Conservation (phyloP, 345 rosid species). For the Chamaenerion angustifolium region DNA sequence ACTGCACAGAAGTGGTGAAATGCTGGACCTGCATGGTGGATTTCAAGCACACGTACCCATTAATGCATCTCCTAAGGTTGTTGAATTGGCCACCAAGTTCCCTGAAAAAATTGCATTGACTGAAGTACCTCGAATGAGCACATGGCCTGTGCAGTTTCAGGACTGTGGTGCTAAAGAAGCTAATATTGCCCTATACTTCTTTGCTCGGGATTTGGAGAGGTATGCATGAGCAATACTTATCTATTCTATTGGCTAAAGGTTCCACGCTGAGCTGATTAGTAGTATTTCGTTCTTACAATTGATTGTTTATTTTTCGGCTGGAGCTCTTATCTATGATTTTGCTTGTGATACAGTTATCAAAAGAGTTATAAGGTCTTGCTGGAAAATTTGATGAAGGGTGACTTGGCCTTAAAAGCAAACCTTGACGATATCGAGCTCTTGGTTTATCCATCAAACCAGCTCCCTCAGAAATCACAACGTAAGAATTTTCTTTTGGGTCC, state of each 20-base stretch:
- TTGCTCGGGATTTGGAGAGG: constrained; percentile 88
- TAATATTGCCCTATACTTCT: constrained; percentile 89
- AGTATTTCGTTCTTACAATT: neutral
- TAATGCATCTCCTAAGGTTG: constrained; percentile 64
- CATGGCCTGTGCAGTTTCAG: constrained; percentile 83
- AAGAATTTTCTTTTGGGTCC: constrained; percentile 22
- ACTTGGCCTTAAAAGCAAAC: constrained; percentile 76
- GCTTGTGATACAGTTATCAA: constrained; percentile 50
- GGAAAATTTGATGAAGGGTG: constrained; percentile 68
- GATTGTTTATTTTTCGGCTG: neutral
- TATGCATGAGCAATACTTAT: constrained; percentile 8
- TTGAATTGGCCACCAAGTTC: constrained; percentile 42
- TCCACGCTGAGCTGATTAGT: no score
- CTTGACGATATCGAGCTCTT: constrained; percentile 62
- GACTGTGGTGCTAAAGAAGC: constrained; percentile 57
- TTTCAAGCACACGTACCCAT: constrained; percentile 76
- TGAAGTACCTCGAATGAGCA: constrained; percentile 69
- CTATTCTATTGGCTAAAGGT: no score
- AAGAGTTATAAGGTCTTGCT: constrained; percentile 58
- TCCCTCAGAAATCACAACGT: constrained; percentile 80
- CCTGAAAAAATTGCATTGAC: constrained; percentile 41
- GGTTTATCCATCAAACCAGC: constrained; percentile 78
- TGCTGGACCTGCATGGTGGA: constrained; percentile 40
- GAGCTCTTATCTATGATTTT: constrained; percentile 6
- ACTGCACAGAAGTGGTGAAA: constrained; percentile 38